phyloP scores from a whole-genome alignment of 768 basidiomycete species.

The Trametes coccinea region DNA sequence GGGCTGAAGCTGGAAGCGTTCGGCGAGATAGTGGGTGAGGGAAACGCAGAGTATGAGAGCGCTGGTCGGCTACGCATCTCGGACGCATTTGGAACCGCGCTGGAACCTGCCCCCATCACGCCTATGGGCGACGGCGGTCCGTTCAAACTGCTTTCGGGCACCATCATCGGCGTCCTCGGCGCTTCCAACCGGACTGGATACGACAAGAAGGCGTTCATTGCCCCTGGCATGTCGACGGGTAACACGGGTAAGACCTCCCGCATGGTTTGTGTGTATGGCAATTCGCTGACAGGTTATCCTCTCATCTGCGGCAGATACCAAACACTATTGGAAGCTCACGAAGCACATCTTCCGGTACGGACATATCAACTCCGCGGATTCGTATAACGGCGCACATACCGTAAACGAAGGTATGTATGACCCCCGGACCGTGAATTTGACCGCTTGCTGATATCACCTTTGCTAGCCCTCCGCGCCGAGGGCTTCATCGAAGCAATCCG shows the following conservation, averaged over 20 bases:
- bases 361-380: constrained; percentile 22
- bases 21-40: constrained; percentile 40
- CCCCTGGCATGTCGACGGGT: constrained; percentile 32
- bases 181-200: constrained; percentile 27
- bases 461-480: constrained; percentile 48
- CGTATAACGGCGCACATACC: constrained; percentile 57
- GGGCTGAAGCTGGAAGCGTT: constrained; percentile 65
- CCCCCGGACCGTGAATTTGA: not conserved
- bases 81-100: constrained; percentile 46
- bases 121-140: constrained; percentile 36
- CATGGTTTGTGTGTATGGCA: not conserved
- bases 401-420: constrained; percentile 63
- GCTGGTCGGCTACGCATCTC: constrained; percentile 45
- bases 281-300: too few relatives aligned
- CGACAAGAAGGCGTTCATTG: constrained; percentile 25
- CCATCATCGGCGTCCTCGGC: constrained; percentile 29
- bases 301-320: constrained; percentile 37
- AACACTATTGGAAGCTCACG: constrained; percentile 46
- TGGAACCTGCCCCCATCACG: constrained; percentile 73
- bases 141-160: constrained; percentile 37
- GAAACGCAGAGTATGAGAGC: constrained; percentile 27
- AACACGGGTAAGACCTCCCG: constrained; percentile 19
- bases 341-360: constrained; percentile 72
- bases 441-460: not conserved
- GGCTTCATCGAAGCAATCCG: constrained; percentile 62